These are phyloP conservation scores for Pichia phayaonensis DNA, from an alignment of 805 yeast species.

Conservation along the genomic window DNA sequence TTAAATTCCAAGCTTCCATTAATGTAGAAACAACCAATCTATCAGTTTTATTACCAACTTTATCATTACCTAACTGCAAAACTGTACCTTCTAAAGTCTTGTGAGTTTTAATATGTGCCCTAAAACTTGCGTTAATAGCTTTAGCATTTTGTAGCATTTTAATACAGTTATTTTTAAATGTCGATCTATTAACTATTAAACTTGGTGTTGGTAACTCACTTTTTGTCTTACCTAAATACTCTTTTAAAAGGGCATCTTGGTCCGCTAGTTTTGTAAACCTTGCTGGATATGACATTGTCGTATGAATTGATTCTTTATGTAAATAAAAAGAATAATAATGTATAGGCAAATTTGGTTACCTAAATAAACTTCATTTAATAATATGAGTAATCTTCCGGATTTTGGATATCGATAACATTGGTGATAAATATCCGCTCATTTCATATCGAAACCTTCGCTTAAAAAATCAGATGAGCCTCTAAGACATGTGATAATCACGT, in stretches of 20 bases:
- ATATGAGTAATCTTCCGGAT: too few species aligned
- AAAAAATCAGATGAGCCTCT: not conserved
- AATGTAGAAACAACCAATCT: constrained; percentile 63
- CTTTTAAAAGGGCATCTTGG: constrained; percentile 17
- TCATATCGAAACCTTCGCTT: constrained; percentile 37
- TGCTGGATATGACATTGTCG: constrained; percentile 29
- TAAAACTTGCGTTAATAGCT: constrained; percentile 35
- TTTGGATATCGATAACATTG: too few species aligned
- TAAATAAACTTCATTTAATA: too few species aligned
- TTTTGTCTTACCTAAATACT: constrained; percentile 36
- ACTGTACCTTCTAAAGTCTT: constrained; percentile 55
- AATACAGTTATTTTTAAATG: constrained; percentile 38
- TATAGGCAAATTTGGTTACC: too few species aligned
- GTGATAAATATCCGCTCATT: too few species aligned
- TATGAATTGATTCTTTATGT: not conserved
- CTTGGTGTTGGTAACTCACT: constrained; percentile 49
- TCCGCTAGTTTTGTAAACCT: constrained; percentile 19
- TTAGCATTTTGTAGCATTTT: constrained; percentile 42
- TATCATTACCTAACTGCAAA: constrained; percentile 43
- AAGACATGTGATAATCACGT: too few species aligned
- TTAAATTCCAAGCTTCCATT: constrained; percentile 59
- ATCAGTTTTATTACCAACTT: constrained; percentile 36
- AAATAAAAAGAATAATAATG: too few species aligned
- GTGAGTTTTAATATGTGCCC: constrained; percentile 71
- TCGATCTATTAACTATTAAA: constrained; percentile 37